Percentiles rank a stretch among this genome's conserved stretches.
Conservation (phyloP, 1,284 basidiomycete species). For the Inonotus obliquus region DNA sequence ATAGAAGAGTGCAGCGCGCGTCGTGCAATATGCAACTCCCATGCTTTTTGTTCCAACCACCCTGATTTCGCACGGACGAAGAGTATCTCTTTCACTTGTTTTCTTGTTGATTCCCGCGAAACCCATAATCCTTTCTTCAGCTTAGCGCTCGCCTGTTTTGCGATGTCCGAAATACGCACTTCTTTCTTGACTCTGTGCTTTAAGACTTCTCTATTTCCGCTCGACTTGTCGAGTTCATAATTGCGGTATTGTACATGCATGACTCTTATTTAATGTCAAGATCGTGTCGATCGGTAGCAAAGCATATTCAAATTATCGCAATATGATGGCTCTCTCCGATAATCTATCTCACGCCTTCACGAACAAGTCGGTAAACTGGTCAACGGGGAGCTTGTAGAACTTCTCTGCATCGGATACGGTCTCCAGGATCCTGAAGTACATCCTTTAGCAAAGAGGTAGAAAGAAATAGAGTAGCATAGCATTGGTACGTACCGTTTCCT, state of each 20-base stretch:
- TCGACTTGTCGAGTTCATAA: neutral
- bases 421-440: conserved; percentile 64
- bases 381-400: conserved; percentile 65
- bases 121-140: neutral
- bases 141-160: conserved; percentile 25
- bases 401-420: conserved; percentile 63
- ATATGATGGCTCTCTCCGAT: conserved; percentile 26
- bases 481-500: conserved; percentile 61
- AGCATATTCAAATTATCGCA: neutral
- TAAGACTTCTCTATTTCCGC: neutral
- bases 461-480: neutral
- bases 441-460: neutral
- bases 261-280: conserved; percentile 22
- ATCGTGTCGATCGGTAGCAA: neutral
- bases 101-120: conserved; percentile 28
- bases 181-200: neutral
- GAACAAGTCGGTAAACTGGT: conserved; percentile 86
- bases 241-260: neutral
- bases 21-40: neutral
- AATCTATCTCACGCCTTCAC: conserved; percentile 54
- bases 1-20: conserved; percentile 45
- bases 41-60: no score
- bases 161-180: conserved; percentile 25
- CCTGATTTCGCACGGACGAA: no score
- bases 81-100: conserved; percentile 38